Evolutionary conservation across 768 basidiomycete genomes (phyloP).

Genomic region (Xerocomellus intermedius): DNA sequence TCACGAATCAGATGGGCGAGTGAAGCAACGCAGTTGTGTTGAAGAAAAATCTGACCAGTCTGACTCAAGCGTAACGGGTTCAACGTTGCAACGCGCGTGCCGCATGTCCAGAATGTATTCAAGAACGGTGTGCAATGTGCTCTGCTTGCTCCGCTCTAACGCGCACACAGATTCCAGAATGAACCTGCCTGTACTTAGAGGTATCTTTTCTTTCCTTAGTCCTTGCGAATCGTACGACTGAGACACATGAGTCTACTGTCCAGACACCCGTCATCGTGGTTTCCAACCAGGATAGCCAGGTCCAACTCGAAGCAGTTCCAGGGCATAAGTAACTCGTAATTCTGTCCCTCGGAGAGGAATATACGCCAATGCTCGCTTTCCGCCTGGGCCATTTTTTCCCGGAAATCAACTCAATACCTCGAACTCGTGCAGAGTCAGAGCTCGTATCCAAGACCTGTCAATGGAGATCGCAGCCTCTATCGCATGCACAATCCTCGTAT

Average conservation of each 20-base stretch:
- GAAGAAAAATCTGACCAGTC: not conserved
- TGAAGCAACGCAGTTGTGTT: not conserved
- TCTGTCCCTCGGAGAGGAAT: not conserved
- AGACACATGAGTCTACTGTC: not conserved
- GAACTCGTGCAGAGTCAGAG: slow-evolving; percentile 2
- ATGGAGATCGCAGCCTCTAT: too few species aligned
- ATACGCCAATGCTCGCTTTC: not conserved
- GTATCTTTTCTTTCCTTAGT: not conserved
- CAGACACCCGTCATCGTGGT: not conserved
- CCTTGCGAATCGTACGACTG: not conserved
- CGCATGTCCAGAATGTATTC: not conserved
- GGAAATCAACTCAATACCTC: not conserved
- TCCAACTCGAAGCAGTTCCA: not conserved
- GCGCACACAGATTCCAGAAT: not conserved
- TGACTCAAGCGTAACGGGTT: not conserved
- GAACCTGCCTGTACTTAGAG: not conserved
- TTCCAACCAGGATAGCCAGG: not conserved
- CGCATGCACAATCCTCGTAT: too few species aligned
- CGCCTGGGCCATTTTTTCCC: not conserved
- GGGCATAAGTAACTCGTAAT: not conserved
- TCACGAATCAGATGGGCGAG: not conserved
- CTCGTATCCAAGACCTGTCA: not conserved
- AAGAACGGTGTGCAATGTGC: not conserved
- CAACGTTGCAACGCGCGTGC: not conserved
- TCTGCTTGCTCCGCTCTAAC: not conserved